Base-by-base conservation (phyloP, 495 filamentous ascomycete species). In the Penicillium odoratum region DNA sequence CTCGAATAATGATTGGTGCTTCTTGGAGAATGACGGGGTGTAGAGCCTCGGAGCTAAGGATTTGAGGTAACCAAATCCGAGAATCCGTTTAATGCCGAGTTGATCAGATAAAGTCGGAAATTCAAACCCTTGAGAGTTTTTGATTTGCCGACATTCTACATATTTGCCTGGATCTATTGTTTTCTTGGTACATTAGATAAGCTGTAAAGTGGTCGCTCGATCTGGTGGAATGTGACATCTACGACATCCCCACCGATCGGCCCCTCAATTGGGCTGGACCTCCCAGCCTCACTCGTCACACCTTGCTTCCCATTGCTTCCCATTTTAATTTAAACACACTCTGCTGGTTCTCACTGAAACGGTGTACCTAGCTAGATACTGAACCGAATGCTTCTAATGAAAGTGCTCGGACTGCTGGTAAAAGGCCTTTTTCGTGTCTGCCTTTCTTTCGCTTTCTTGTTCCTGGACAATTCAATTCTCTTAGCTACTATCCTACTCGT, bases 381-480 rank as follows among this genome's bases (percentile, higher is more conserved):
- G 21, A 21, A 48, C 43, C 18, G 11, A n/a, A 6, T 44, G 21
- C 16, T 25, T 30, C 15, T 47, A 15, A 55, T 68, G 53, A 55
- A 63, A 40, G 53, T 54, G 10, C 7, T 56, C 40, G 51, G 48
- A 36, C n/a, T 55, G 6, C 49, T 51, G 51, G 31, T 40, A 9
- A 38, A 58, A n/a, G 55, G 11, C 21, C 11, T 58, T 8, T 36
- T 60, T 7, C 60, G 54, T 1, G 36, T 67, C 1, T 59, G 44
- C 9, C 48, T 73, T 11, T 70, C 73, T 0, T 58, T 86, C 18
- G 25, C 83, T 3, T 66, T 84, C 46, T 69, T 89, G 5, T 86
- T 84, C 0, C 45, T 85, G 31, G 70, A 79, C 31, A 87, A 79
- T 8, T 59, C 69, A 33, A 58, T 88, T 46, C 68, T 87, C 11